Evolutionary conservation across 2,329 filamentous ascomycete genomes (phyloP).

Genomic region (Paraconiothyrium brasiliense): DNA sequence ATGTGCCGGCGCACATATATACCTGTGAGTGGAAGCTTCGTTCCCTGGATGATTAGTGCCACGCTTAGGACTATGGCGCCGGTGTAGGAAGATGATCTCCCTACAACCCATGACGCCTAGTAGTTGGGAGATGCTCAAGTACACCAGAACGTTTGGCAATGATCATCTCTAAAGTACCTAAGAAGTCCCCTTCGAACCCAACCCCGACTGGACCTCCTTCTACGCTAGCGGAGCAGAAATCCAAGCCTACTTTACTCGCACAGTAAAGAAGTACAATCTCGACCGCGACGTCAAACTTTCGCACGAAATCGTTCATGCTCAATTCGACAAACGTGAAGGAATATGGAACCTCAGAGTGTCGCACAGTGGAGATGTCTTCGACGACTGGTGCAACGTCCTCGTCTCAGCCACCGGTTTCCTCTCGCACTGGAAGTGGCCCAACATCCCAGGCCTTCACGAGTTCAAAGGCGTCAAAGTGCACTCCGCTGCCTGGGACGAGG

Average conservation of each 20-base stretch:
- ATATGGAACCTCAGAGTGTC: slow-evolving; percentile 30
- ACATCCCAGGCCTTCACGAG: slow-evolving; percentile 57
- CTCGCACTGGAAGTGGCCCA: slow-evolving; percentile 49
- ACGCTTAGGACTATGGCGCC: too few relatives aligned
- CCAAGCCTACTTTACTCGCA: slow-evolving; percentile 50
- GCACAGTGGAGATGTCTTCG: slow-evolving; percentile 18
- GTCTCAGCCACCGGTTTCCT: slow-evolving; percentile 27
- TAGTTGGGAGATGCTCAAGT: background rate
- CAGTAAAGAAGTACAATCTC: slow-evolving; percentile 41
- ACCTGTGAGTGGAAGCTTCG: slow-evolving; percentile 24
- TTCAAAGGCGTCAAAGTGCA: slow-evolving; percentile 64
- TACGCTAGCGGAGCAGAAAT: slow-evolving; percentile 52
- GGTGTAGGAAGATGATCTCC: background rate
- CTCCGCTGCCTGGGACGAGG: slow-evolving; percentile 63
- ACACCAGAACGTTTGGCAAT: background rate
- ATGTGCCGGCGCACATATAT: slow-evolving; percentile 40
- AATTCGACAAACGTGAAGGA: slow-evolving; percentile 47
- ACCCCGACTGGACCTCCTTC: slow-evolving; percentile 52
- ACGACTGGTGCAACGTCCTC: slow-evolving; percentile 29
- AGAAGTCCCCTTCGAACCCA: slow-evolving; percentile 51
- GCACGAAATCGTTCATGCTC: slow-evolving; percentile 45
- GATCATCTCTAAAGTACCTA: background rate
- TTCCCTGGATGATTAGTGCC: too few relatives aligned
- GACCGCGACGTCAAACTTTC: slow-evolving; percentile 36
- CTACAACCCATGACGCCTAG: background rate